A percentile compares a stretch with the other conserved stretches of the same genome.
Conservation (phyloP, 1,284 basidiomycete genomes). For the Puccinia triticina region DNA sequence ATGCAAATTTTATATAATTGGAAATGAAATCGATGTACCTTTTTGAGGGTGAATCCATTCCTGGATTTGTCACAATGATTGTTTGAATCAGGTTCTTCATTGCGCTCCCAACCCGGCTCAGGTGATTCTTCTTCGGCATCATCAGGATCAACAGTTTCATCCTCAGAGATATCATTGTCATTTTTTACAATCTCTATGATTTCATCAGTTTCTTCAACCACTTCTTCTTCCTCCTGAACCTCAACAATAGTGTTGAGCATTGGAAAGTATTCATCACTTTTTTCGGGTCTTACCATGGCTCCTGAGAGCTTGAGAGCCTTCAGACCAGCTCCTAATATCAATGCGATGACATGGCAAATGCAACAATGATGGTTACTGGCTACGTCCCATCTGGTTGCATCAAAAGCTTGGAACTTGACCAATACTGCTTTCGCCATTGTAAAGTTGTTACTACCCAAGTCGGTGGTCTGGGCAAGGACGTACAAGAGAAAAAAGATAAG, state of each 20-base stretch:
- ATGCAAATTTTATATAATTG: no score
- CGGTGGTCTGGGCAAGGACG: not conserved
- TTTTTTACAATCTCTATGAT: not conserved
- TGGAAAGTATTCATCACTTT: not conserved
- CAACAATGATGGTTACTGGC: not conserved
- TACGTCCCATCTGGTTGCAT: not conserved
- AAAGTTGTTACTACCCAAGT: conserved; percentile 21
- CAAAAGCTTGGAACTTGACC: not conserved
- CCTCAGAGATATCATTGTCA: not conserved
- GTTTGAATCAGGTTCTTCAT: no score
- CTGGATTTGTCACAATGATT: no score
- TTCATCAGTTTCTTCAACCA: not conserved
- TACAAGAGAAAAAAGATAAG: not conserved
- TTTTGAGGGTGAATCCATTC: not conserved
- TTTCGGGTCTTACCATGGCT: not conserved
- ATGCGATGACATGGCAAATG: conserved; percentile 7
- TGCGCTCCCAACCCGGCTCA: no score
- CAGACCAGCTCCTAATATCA: not conserved
- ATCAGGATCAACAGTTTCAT: not conserved
- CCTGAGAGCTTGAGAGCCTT: not conserved
- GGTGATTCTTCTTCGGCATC: no score
- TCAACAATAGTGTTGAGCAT: not conserved
- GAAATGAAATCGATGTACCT: no score
- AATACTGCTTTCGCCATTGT: not conserved
- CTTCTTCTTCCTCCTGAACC: not conserved